Conservation (phyloP, 1,284 basidiomycete species). For the Farysia itapuensis region DNA sequence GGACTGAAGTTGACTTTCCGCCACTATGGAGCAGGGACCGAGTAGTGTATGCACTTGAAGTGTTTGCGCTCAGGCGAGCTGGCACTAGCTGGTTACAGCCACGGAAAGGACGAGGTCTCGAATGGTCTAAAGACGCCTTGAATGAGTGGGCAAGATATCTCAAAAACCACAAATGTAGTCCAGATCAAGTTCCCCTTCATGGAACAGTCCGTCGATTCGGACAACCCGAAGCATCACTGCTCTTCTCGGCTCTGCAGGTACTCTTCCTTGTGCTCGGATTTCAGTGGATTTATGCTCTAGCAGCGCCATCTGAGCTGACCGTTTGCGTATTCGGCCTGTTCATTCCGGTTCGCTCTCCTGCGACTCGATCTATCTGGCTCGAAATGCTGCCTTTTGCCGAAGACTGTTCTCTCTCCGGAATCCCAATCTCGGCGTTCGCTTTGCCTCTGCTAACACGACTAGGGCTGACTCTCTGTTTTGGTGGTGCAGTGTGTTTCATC, state of each 20-base stretch:
- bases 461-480: constrained; percentile 1
- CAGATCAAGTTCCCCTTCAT: constrained; percentile 12
- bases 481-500: constrained; percentile 8
- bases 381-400: constrained; percentile 1
- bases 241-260: constrained; percentile 2
- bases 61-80: constrained; percentile 3
- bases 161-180: constrained; percentile 5
- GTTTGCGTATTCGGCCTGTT: constrained; percentile 13
- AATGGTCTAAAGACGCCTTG: constrained; percentile 17
- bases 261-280: constrained; percentile 5
- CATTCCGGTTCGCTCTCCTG: constrained; percentile 5
- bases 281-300: constrained; percentile 15
- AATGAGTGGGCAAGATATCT: constrained; percentile 23
- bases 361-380: constrained; percentile 2
- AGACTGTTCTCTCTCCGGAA: background rate
- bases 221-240: constrained; percentile 16
- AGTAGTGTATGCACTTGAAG: constrained; percentile 14
- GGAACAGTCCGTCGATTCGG: constrained; percentile 23
- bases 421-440: constrained; percentile 3
- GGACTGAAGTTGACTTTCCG: constrained; percentile 13
- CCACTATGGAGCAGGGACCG: constrained; percentile 5
- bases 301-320: constrained; percentile 6
- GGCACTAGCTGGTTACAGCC: constrained; percentile 14
- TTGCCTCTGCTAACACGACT: constrained; percentile 10
- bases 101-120: constrained; percentile 16